Conservation (phyloP, 1,284 basidiomycete species). For the Puccinia horiana region DNA sequence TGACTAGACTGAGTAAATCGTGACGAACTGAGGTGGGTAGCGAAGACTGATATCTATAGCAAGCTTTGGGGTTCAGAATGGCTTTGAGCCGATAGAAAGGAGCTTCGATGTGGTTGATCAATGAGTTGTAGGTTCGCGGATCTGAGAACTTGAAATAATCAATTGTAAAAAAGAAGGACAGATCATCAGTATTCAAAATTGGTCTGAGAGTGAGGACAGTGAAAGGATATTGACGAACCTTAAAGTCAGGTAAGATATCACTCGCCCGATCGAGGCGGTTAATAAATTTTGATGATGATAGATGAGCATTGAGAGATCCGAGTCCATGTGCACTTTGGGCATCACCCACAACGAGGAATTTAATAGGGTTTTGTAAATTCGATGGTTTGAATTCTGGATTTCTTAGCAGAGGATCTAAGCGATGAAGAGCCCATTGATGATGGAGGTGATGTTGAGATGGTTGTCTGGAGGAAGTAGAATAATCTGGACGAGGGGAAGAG, state of each 20-base stretch:
- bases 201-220: background rate
- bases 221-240: background rate
- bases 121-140: slow-evolving; percentile 20
- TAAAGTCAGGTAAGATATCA: slow-evolving; percentile 25
- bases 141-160: slow-evolving; percentile 34
- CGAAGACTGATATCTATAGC: background rate
- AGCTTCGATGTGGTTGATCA: slow-evolving; percentile 26
- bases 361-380: background rate
- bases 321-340: background rate
- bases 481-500: background rate
- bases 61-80: slow-evolving; percentile 31
- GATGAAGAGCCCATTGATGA: background rate
- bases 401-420: background rate
- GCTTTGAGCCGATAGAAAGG: slow-evolving; percentile 39
- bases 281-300: slow-evolving; percentile 10
- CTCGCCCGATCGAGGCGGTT: background rate
- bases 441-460: background rate
- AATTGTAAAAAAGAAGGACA: background rate
- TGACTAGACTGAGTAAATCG: slow-evolving; percentile 24
- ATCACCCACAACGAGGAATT: slow-evolving; percentile 8
- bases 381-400: background rate
- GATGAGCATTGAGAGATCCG: background rate
- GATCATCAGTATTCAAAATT: background rate
- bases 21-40: background rate
- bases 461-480: background rate